These are phyloP conservation scores for Ogataea naganishii DNA, from an alignment of 805 yeast species.

Conservation along the genomic window DNA sequence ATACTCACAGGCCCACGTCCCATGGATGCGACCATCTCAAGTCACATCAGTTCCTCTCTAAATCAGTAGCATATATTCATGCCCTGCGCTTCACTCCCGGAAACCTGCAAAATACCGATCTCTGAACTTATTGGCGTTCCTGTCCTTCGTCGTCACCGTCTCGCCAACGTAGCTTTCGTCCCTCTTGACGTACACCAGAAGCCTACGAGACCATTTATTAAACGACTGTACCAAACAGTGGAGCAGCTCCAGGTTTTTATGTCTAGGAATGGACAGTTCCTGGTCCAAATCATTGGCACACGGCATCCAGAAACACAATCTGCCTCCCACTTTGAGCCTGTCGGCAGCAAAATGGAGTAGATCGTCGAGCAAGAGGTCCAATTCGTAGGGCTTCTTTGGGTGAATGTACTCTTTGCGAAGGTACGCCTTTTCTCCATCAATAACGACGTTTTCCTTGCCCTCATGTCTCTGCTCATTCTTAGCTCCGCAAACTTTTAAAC, in stretches of 20 bases:
- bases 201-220: constrained; percentile 86
- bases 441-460: constrained; percentile 67
- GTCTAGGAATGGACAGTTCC: constrained; percentile 65
- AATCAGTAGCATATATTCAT: too few relatives aligned
- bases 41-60: too few relatives aligned
- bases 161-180: constrained; percentile 40
- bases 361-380: constrained; percentile 72
- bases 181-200: constrained; percentile 71
- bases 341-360: constrained; percentile 63
- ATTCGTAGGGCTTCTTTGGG: constrained; percentile 83
- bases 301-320: constrained; percentile 97
- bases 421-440: constrained; percentile 73
- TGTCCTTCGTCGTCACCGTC: constrained; percentile 31
- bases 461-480: constrained; percentile 47
- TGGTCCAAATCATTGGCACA: constrained; percentile 67
- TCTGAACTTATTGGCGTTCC: constrained; percentile 54
- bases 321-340: constrained; percentile 64
- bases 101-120: constrained; percentile 71
- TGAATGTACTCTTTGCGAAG: constrained; percentile 78
- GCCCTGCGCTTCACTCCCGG: too few relatives aligned
- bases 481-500: constrained; percentile 87
- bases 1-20: too few relatives aligned
- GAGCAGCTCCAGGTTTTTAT: constrained; percentile 59
- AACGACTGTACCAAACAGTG: constrained; percentile 81
- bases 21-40: too few relatives aligned